A percentile compares a stretch with the other conserved stretches of the same genome.
phyloP scores from a whole-genome alignment of 441 rosid species.

The Syzygium malaccense region DNA sequence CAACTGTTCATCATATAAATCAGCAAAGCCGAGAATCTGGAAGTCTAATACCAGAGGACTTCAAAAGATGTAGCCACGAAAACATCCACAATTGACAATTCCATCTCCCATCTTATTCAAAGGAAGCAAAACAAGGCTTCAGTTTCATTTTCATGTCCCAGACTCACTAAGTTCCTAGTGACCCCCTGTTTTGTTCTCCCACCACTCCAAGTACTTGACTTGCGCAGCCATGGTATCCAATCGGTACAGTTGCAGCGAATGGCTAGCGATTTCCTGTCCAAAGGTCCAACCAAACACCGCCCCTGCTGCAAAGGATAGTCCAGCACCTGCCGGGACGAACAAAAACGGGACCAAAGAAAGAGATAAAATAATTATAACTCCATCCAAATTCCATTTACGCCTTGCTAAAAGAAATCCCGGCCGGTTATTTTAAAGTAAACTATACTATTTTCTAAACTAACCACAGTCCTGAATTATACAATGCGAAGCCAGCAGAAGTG shows the following conservation, averaged over 20 bases:
- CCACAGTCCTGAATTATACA: not conserved
- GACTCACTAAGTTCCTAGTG: constrained; percentile 2
- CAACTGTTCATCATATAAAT: not conserved
- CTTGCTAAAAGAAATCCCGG: not conserved
- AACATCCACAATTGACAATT: not conserved
- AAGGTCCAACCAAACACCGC: constrained; percentile 82
- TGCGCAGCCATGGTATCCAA: constrained; percentile 81
- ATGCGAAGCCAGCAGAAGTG: not conserved
- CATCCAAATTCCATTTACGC: not conserved
- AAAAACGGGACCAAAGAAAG: not conserved
- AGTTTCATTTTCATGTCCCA: not conserved
- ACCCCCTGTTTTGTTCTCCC: constrained; percentile 44
- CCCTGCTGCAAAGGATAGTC: constrained; percentile 69
- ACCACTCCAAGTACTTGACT: constrained; percentile 87
- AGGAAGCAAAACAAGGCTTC: not conserved
- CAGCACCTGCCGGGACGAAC: constrained; percentile 52
- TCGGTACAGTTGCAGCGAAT: constrained; percentile 68
- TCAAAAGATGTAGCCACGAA: not conserved
- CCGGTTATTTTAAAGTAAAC: not conserved
- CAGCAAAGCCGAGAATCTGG: not conserved
- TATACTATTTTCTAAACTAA: not conserved
- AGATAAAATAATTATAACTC: not conserved
- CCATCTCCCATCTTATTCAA: not conserved
- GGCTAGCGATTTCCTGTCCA: constrained; percentile 78
- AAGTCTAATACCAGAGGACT: not conserved